Evolutionary conservation across 345 rosid genomes (phyloP).

Genomic region (Ailanthus altissimus): DNA sequence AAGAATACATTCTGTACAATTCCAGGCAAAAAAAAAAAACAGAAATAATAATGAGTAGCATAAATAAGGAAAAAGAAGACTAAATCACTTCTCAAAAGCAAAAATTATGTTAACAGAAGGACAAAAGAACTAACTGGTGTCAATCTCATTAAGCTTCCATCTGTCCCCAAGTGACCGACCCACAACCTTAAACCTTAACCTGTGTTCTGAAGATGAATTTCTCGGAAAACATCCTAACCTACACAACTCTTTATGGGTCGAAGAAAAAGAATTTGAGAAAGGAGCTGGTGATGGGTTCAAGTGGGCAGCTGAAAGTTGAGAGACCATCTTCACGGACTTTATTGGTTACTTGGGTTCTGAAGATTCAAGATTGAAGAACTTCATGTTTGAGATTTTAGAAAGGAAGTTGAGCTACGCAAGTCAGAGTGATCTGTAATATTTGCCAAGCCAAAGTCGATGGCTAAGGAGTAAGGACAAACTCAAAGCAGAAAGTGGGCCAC

Average conservation of each 20-base stretch:
- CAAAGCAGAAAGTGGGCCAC: neutral
- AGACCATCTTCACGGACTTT: slow-evolving; percentile 20
- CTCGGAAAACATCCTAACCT: slow-evolving; percentile 32
- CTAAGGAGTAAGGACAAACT: neutral
- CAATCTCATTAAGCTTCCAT: slow-evolving; percentile 77
- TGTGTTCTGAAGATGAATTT: slow-evolving; percentile 33
- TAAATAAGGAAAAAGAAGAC: neutral
- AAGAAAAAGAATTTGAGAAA: slow-evolving; percentile 22
- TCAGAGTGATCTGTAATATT: neutral
- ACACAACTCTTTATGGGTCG: slow-evolving; percentile 19
- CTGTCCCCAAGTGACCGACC: slow-evolving; percentile 49
- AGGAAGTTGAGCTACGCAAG: neutral
- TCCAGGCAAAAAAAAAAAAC: too few species aligned
- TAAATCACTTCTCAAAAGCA: neutral
- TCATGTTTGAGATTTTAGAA: neutral
- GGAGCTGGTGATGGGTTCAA: slow-evolving; percentile 24
- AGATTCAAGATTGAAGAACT: neutral
- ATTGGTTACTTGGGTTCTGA: neutral
- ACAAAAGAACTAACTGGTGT: slow-evolving; percentile 49
- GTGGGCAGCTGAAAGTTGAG: slow-evolving; percentile 25
- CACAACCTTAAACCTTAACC: slow-evolving; percentile 51
- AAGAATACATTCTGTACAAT: too few species aligned
- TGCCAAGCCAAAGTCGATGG: neutral
- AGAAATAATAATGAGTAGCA: neutral
- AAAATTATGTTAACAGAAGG: neutral